Conservation (phyloP, 2,329 filamentous ascomycete species). For the Scytalidium lignicola region DNA sequence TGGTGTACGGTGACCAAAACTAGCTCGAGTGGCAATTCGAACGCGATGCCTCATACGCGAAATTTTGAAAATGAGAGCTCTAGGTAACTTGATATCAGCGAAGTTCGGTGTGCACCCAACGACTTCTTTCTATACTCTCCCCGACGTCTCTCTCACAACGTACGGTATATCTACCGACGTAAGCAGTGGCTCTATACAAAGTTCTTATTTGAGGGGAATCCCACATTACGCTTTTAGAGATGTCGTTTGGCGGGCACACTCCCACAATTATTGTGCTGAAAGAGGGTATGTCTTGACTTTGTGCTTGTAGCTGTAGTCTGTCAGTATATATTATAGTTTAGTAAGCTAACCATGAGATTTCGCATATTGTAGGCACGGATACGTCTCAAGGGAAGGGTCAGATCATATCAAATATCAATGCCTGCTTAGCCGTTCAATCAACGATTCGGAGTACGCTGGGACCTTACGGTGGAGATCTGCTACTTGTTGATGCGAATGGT, state of each 20-base stretch:
- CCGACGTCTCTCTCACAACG: background rate
- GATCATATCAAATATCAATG: constrained; percentile 97
- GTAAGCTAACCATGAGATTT: constrained; percentile 3
- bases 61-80: background rate
- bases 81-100: background rate
- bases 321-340: background rate
- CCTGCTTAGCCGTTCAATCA: constrained; percentile 89
- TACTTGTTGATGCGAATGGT: constrained; percentile 95
- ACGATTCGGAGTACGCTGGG: constrained; percentile 95
- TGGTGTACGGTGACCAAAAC: background rate
- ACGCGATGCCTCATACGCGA: background rate
- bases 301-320: background rate
- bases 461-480: constrained; percentile 91
- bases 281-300: constrained; percentile 65
- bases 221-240: constrained; percentile 30
- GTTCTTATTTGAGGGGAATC: background rate
- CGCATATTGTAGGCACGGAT: constrained; percentile 69
- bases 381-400: constrained; percentile 95
- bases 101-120: background rate
- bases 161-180: background rate
- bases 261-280: constrained; percentile 97
- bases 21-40: background rate
- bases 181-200: background rate
- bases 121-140: background rate
- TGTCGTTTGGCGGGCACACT: constrained; percentile 97